phyloP scores from a whole-genome alignment of 768 basidiomycete species.

The Pleurotus cornucopiae region DNA sequence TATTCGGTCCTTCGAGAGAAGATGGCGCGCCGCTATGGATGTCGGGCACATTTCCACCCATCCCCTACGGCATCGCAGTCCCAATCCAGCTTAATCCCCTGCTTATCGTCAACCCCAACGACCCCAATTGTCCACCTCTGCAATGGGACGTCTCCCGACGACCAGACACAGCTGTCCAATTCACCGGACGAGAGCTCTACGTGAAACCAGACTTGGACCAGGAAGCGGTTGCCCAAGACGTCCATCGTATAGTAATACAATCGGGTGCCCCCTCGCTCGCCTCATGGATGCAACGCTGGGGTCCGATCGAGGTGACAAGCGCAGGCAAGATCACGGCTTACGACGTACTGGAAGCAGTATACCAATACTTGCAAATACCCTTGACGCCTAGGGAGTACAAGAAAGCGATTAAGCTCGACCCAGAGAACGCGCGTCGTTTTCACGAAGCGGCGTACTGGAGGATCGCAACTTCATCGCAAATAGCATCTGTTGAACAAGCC shows the following conservation, averaged over 20 bases:
- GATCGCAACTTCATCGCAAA: conserved; percentile 1
- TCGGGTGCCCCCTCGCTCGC: neutral
- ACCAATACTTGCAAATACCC: conserved; percentile 1
- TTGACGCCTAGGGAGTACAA: conserved; percentile 2
- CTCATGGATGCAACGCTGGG: conserved; percentile 3
- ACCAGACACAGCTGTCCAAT: conserved; percentile 6
- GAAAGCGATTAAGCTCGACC: conserved; percentile 4
- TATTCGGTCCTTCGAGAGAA: neutral
- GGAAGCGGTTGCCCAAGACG: neutral
- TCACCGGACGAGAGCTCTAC: conserved; percentile 1
- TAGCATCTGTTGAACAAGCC: neutral
- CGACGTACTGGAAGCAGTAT: conserved; percentile 1
- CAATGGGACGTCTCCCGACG: conserved; percentile 4
- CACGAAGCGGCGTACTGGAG: conserved; percentile 6
- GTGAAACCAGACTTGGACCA: neutral
- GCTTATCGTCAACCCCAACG: conserved; percentile 7
- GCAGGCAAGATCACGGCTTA: neutral
- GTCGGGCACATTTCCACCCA: conserved; percentile 4
- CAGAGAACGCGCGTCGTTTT: conserved; percentile 1
- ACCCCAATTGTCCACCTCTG: conserved; percentile 2
- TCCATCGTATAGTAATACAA: neutral
- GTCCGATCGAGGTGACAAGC: neutral
- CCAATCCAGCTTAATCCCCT: conserved; percentile 5
- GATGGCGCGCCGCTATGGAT: conserved; percentile 4
- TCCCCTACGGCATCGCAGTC: conserved; percentile 6